Percentiles rank a stretch among this genome's conserved stretches.
These are phyloP conservation scores for Hyaloperonospora arabidopsidis DNA, from an alignment of 352 stramenopile genomes.

Conservation along the genomic window DNA sequence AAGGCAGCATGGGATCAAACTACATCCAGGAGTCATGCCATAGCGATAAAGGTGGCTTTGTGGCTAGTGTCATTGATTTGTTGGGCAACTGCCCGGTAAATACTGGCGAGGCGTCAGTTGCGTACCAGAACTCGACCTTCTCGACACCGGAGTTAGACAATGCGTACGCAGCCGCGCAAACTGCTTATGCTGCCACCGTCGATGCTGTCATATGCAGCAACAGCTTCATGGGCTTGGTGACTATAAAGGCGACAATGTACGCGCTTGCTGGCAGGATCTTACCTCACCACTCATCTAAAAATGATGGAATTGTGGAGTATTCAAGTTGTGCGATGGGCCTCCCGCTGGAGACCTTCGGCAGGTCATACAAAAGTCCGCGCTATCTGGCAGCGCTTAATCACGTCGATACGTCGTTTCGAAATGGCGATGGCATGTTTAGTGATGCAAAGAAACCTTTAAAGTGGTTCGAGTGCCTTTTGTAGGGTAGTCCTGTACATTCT, in stretches of 20 bases:
- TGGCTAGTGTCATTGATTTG: constrained; percentile 26
- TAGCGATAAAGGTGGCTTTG: constrained; percentile 16
- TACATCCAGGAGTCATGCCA: constrained; percentile 34
- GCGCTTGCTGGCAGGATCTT: constrained; percentile 22
- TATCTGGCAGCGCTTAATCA: constrained; percentile 54
- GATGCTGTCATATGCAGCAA: constrained; percentile 32
- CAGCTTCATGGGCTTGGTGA: constrained; percentile 27
- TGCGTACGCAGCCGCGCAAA: constrained; percentile 23
- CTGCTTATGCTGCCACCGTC: constrained; percentile 23
- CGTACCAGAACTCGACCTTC: constrained; percentile 29
- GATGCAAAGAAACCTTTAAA: constrained; percentile 50
- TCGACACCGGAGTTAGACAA: constrained; percentile 12
- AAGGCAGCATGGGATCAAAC: constrained; percentile 43
- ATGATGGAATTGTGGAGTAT: constrained; percentile 48
- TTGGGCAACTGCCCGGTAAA: constrained; percentile 39
- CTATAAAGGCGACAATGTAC: constrained; percentile 24
- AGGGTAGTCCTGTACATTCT: not conserved
- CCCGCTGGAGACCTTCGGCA: constrained; percentile 22
- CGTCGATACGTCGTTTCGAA: constrained; percentile 45
- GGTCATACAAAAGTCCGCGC: constrained; percentile 29
- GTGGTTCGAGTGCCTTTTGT: constrained; percentile 64
- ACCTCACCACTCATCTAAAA: constrained; percentile 28
- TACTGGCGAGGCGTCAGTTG: constrained; percentile 23
- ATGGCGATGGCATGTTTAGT: constrained; percentile 46
- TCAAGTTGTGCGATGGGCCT: constrained; percentile 37